Base-by-base conservation (phyloP, 1,284 basidiomycete genomes). In the Fomitopsis pinicola region DNA sequence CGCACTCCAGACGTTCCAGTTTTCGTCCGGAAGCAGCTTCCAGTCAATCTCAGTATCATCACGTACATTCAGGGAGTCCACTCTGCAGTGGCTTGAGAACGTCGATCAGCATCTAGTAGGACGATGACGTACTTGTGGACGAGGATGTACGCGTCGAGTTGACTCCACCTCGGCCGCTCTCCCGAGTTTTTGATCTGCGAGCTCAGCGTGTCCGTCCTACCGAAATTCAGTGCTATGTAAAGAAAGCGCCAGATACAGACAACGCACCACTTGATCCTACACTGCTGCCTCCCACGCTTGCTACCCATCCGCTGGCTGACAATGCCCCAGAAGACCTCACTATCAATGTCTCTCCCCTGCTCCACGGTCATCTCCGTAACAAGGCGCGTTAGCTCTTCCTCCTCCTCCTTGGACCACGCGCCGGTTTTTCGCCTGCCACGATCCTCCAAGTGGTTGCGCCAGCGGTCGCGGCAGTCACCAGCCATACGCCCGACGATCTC, bases 1-100 rank as follows among this genome's bases (percentile, higher is more conserved):
- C 0, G 89, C 82, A 71, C 89, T 92, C 88, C 88, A 92, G n/a
- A 89, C 69, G 67, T 92, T 91, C 91, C 91, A 92, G 61, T 86
- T 80, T 28, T 83, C 71, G 71, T 93, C 90, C 2, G 82, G 76
- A 26, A 92, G 77, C 17, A 79, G 80, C 71, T 91, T 92, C 91
- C 91, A 93, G 67, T 91, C 87, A 58, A 93, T 89, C 68, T 92
- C 91, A n/a, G 83, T 88, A 67, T 93, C 91, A 68, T 93, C 88
- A 57, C 81, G 79, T 42, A 92, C 87, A 61, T 86, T 82, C 55
- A 92, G 73, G 0, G 88, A 85, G 66, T 88, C 87, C 52, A 93
- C 77, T 71, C 91, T 93, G 68, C 9, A 42, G 30, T 63, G 14
- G 0, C 26, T 52, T 6, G 44, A 62, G 62, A 9, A 44, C 52